Evolutionary conservation across 2,329 filamentous ascomycete genomes (phyloP).

Genomic region (Mollisiaceae sp.): DNA sequence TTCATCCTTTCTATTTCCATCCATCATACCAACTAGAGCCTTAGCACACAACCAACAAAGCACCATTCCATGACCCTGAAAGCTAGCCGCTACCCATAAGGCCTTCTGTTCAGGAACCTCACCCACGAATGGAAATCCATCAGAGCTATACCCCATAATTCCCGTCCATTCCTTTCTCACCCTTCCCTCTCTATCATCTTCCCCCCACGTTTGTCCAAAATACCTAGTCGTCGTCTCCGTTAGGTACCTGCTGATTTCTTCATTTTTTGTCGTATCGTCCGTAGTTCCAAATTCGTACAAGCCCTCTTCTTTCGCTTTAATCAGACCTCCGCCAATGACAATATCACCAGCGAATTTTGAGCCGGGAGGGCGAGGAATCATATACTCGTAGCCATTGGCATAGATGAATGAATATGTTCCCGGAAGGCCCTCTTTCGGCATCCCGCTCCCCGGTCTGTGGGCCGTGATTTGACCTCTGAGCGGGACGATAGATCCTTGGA

Average conservation of each 20-base stretch:
- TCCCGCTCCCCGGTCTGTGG: constrained; percentile 42
- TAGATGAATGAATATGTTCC: constrained; percentile 59
- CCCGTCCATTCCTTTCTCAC: constrained; percentile 57
- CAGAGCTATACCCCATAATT: constrained; percentile 61
- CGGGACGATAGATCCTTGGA: constrained; percentile 51
- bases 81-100: constrained; percentile 37
- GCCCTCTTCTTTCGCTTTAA: constrained; percentile 43
- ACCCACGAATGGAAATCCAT: constrained; percentile 59
- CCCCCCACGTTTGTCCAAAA: constrained; percentile 50
- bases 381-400: constrained; percentile 67
- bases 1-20: constrained; percentile 11
- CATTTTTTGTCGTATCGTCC: constrained; percentile 42
- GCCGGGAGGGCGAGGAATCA: constrained; percentile 61
- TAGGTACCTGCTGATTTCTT: constrained; percentile 33
- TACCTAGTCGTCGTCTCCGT: constrained; percentile 38
- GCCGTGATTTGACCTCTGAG: constrained; percentile 57
- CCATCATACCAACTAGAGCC: constrained; percentile 33
- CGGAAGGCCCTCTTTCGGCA: constrained; percentile 34
- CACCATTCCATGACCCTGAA: constrained; percentile 40
- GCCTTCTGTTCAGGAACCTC: constrained; percentile 48
- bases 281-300: constrained; percentile 47
- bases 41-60: constrained; percentile 34
- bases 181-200: constrained; percentile 45
- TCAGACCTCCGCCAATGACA: constrained; percentile 38
- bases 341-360: constrained; percentile 45